Base-by-base conservation (phyloP, 192 early-diverging fungal genomes). In the Paraglomus brasilianum region DNA sequence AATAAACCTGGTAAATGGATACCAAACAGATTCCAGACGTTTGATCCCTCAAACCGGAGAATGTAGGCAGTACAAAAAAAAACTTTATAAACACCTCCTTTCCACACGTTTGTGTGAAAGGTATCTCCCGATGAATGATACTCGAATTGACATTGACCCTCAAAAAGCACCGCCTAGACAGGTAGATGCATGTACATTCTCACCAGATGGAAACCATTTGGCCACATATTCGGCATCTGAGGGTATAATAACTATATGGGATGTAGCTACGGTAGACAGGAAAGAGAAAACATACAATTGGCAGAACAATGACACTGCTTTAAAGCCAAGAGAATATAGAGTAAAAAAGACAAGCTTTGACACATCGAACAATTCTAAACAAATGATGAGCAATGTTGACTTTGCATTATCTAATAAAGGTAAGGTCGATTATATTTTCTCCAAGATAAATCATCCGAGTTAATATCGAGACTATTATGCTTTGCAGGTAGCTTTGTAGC, bases 401-500 rank as follows among this genome's bases (percentile, higher is more conserved):
- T 60, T 60, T 60, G 58, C 58, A 15, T 17, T 60, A 7, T 60
- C 30, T n/a, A 60, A 60, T 42, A 30, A 40, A 10, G 58, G 58
- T 15, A 60, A 42, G 30, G 30, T 3, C 1, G 30, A 30, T 30
- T 3, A 30, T 30, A 30, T 30, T 30, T 3, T 30, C 30, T 30
- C 30, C 30, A 30, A 30, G 30, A 30, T 30, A 30, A 30, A 30
- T 30, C 30, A 3, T 30, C 3, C 3, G 30, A 3, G 30, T 3
- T 30, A 30, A 30, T 30, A 30, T 30, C 3, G 30, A 30, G 3
- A 1, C 30, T 2, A 30, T 3, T 2, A 30, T 30, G 30, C 3
- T 30, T 30, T 30, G 3, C 30, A 30, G 30, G 30, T 30, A 30
- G 30, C n/a, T 42, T 15, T 42, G 58, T 60, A 9, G 58, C 58